These are phyloP conservation scores for Apodospora peruviana DNA, from an alignment of 495 filamentous ascomycete genomes.

Conservation along the genomic window DNA sequence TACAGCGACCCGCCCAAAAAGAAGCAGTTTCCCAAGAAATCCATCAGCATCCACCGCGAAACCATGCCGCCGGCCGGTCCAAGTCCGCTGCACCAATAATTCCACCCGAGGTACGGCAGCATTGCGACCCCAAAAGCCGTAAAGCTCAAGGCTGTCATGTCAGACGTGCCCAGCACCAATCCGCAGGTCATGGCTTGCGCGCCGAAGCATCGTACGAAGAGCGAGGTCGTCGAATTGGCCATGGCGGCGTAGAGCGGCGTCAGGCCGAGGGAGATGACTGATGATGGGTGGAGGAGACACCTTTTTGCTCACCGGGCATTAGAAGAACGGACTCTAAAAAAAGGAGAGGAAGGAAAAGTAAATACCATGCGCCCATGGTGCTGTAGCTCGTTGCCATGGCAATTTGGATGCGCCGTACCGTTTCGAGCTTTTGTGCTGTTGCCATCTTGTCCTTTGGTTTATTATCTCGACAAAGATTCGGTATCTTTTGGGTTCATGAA, in stretches of 20 bases:
- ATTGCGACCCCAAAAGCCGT: constrained; percentile 21
- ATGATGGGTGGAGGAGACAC: constrained; percentile 21
- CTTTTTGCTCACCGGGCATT: constrained; percentile 2
- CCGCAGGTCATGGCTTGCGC: constrained; percentile 28
- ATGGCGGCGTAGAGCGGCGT: constrained; percentile 14
- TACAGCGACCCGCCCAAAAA: constrained; percentile 16
- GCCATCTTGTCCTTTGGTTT: constrained; percentile 15
- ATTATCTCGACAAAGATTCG: no score
- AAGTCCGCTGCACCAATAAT: constrained; percentile 19
- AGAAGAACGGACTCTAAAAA: neutral
- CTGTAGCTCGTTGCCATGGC: constrained; percentile 16
- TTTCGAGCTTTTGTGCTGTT: constrained; percentile 16
- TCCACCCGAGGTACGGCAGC: constrained; percentile 23
- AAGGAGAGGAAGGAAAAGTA: no score
- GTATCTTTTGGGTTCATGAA: no score
- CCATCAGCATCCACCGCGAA: constrained; percentile 17
- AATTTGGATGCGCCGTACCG: constrained; percentile 18
- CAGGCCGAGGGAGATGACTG: constrained; percentile 18
- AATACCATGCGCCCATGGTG: constrained; percentile 21
- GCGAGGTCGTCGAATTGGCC: constrained; percentile 13
- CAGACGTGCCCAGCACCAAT: constrained; percentile 16
- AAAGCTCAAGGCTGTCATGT: constrained; percentile 18
- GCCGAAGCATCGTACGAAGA: constrained; percentile 22
- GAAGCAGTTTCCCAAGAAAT: constrained; percentile 20
- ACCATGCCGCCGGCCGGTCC: constrained; percentile 19